A percentile compares a stretch with the other conserved stretches of the same genome.
Evolutionary conservation across 2,329 filamentous ascomycete species (phyloP).

Genomic region (Cytospora mali): DNA sequence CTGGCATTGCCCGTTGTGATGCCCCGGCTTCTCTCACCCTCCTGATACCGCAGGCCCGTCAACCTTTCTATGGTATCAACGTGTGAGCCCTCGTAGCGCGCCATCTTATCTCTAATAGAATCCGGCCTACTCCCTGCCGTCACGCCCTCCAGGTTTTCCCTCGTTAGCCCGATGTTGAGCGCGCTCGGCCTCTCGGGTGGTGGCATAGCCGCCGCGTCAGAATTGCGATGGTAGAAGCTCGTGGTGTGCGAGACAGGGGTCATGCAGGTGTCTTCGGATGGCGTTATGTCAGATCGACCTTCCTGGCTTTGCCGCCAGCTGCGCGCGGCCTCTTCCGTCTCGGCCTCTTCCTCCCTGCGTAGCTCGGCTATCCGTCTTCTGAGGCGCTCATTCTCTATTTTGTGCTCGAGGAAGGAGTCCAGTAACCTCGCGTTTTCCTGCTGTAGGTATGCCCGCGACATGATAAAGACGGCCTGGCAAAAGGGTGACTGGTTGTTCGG

Average conservation of each 20-base stretch:
- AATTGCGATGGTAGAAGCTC: slow-evolving; percentile 37
- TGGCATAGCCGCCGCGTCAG: slow-evolving; percentile 59
- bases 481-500: slow-evolving; percentile 67
- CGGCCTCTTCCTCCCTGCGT: slow-evolving; percentile 81
- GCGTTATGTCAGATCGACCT: slow-evolving; percentile 55
- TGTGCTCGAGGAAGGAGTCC: slow-evolving; percentile 94
- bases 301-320: slow-evolving; percentile 64
- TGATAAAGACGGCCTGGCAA: slow-evolving; percentile 91
- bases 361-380: slow-evolving; percentile 83
- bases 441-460: slow-evolving; percentile 86
- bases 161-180: slow-evolving; percentile 71
- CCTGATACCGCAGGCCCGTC: slow-evolving; percentile 82
- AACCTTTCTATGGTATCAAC: slow-evolving; percentile 91
- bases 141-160: slow-evolving; percentile 77
- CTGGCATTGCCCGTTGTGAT: slow-evolving; percentile 85
- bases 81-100: slow-evolving; percentile 75
- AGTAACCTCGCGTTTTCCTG: slow-evolving; percentile 83
- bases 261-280: slow-evolving; percentile 49
- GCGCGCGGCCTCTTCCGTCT: slow-evolving; percentile 66
- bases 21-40: slow-evolving; percentile 84
- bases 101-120: slow-evolving; percentile 83
- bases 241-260: slow-evolving; percentile 36
- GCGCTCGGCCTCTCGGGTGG: slow-evolving; percentile 65
- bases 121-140: slow-evolving; percentile 68
- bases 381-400: slow-evolving; percentile 91